Conservation (phyloP, 352 stramenopile species). For the Phytophthora pini region DNA sequence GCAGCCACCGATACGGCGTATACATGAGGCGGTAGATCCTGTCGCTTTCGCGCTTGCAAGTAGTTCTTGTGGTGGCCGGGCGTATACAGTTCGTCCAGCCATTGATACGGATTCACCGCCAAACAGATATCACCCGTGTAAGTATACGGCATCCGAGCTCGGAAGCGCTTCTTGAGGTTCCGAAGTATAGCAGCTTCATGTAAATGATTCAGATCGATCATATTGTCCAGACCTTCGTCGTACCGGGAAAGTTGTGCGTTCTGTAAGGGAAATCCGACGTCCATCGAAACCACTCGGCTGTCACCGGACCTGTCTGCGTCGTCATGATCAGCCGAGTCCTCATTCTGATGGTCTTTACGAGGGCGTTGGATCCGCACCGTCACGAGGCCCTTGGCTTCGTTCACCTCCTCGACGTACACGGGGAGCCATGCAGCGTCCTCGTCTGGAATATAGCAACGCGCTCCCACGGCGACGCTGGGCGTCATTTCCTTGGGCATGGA, state of each 20-base stretch:
- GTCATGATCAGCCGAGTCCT: slow-evolving; percentile 32
- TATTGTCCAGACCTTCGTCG: slow-evolving; percentile 63
- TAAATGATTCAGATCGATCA: slow-evolving; percentile 87
- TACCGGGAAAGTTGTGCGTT: slow-evolving; percentile 46
- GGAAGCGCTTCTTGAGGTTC: slow-evolving; percentile 87
- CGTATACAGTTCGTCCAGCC: slow-evolving; percentile 84
- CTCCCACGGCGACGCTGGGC: slow-evolving; percentile 57
- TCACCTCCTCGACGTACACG: slow-evolving; percentile 70
- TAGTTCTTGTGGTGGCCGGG: slow-evolving; percentile 76
- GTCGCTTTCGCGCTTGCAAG: slow-evolving; percentile 43
- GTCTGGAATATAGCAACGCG: slow-evolving; percentile 82
- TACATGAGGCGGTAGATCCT: slow-evolving; percentile 71
- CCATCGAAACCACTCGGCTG: slow-evolving; percentile 43
- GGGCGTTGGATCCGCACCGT: slow-evolving; percentile 49
- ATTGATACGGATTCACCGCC: slow-evolving; percentile 97
- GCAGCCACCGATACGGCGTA: slow-evolving; percentile 76
- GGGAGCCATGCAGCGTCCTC: slow-evolving; percentile 70
- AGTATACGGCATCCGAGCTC: slow-evolving; percentile 91
- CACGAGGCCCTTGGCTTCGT: slow-evolving; percentile 50
- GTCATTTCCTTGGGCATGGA: slow-evolving; percentile 23
- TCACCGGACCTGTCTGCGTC: slow-evolving; percentile 28
- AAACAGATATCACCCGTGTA: slow-evolving; percentile 97
- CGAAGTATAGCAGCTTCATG: slow-evolving; percentile 92
- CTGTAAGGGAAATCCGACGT: slow-evolving; percentile 64
- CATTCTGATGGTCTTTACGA: slow-evolving; percentile 36